Base-by-base conservation (phyloP, 169 alveolate species). In the Plasmodium reichenowi region DNA sequence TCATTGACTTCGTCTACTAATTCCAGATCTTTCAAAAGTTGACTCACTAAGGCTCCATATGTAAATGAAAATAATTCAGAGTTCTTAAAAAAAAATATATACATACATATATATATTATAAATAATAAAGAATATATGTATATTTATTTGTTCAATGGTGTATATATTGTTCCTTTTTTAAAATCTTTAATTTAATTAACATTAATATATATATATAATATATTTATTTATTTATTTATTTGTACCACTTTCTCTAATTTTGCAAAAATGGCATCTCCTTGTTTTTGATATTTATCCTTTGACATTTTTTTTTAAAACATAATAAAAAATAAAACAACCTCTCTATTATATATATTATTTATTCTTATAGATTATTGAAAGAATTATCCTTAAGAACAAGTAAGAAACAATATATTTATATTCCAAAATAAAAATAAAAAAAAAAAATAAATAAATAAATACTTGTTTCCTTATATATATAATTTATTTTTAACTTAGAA, bases 1-100 rank as follows among this genome's bases (percentile, higher is more conserved):
- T 93, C 94, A 92, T 98, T 98, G 15, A 98, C 98, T 58, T 96
- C 98, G 26, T 96, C 98, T 59, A 97, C 96, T 67, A 94, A 92
- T 45, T 97, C 99, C 9, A 93, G 90, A 59, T 97, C 99, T 71
- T 97, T 96, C 29, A 97, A 91, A 70, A 97, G 75, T 76, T 97
- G 96, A 50, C 97, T 95, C 58, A 97, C 97, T 63, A 97, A 88
- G 17, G 98, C 93, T 7, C 98, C 98, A 87, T 97, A 97, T 50
- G 98, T 96, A 64, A 97, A 83, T 20, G 98, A 91, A 32, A 97
- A 91, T 50, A 97, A 93, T 74, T 96, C 98, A n/a, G 97, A 93
- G 74, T 97, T 97, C 96, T 94, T 80, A 32, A 43, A n/a, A 17
- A 60, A 26, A 17, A 73, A 26, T n/a, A 66, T 66, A n/a, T 66